Conservation (phyloP, 2,329 filamentous ascomycete genomes). For the Colletotrichum sp. region DNA sequence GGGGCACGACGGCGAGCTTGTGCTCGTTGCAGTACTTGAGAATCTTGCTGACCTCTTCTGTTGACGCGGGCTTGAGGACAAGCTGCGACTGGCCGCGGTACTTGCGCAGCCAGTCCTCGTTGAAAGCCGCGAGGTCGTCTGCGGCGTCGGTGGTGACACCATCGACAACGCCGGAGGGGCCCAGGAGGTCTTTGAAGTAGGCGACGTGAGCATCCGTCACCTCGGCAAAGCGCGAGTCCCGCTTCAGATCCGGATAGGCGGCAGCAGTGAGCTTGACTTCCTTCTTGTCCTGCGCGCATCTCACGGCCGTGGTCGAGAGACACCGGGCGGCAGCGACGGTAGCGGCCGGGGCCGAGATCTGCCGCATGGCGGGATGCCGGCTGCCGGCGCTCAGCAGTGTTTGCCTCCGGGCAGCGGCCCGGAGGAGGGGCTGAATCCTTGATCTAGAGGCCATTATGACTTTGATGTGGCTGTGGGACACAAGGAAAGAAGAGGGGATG, state of each 20-base stretch:
- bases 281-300: conserved; percentile 7
- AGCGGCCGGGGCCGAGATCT: conserved; percentile 5
- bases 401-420: conserved; percentile 21
- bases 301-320: conserved; percentile 15
- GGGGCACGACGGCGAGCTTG: conserved; percentile 90
- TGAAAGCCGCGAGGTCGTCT: conserved; percentile 89
- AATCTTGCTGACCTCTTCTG: conserved; percentile 88
- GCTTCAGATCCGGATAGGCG: conserved; percentile 81
- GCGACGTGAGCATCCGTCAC: conserved; percentile 81
- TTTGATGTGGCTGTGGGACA: background rate
- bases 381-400: conserved; percentile 11
- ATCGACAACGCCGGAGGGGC: conserved; percentile 83
- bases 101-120: conserved; percentile 99
- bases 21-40: conserved; percentile 95
- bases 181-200: conserved; percentile 82
- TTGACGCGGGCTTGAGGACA: conserved; percentile 83
- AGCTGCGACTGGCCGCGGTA: conserved; percentile 89
- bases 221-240: conserved; percentile 76
- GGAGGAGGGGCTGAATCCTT: conserved; percentile 21
- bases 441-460: conserved; percentile 23
- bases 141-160: conserved; percentile 74
- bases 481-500: background rate
- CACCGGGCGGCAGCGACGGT: conserved; percentile 1
- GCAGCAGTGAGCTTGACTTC: conserved; percentile 78
- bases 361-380: conserved; percentile 5